Evolutionary conservation across 140 eudicot species (phyloP), one percentile per base, ranked within the genome.

Genomic region (Erigeron philadelphicus): DNA sequence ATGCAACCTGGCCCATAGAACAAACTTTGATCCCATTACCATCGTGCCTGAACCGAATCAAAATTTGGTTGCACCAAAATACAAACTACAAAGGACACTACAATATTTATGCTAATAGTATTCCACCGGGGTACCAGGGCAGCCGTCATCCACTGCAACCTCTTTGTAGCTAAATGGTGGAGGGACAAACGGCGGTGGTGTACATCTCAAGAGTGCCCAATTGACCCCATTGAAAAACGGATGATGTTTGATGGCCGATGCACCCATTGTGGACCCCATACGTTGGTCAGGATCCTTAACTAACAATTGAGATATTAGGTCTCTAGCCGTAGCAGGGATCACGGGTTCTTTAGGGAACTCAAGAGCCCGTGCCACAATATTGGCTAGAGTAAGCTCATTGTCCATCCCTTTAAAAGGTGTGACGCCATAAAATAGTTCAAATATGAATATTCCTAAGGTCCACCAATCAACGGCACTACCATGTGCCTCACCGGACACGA

Each of bases 401-500:
- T 92, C 96, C 72, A 78, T 23, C 19, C 98, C 98, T 35, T 81
- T 84, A 75, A 92, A 92, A 9, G 98, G 96, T 0, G 98, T 86
- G 75, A 83, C 89, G 0, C 98, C 96, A 57, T 88, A 86, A 80
- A 92, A 86, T 54, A 92, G 25, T 76, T 92, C 96, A 63, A 81
- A 92, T 0, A 92, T 71, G 70, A 88, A 92, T 31, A 92, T 80
- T 57, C 96, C 98, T 25, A 92, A 38, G 0, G 96, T 92, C 96
- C 98, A 92, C 95, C 98, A 92, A 59, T 92, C 98, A 21, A 92
- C 98, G 7, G 98, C 87, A 47, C 96, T 92, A 6, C 98, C 96
- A 56, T 92, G 98, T 1, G 96, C 98, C 73, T 88, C 98, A 1
- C 95, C 90, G 0, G 96, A 88, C 47, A 92, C 95, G 9, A 92